These are phyloP conservation scores for Fraxinus paxiana DNA, from an alignment of 305 asterid genomes.

Conservation along the genomic window DNA sequence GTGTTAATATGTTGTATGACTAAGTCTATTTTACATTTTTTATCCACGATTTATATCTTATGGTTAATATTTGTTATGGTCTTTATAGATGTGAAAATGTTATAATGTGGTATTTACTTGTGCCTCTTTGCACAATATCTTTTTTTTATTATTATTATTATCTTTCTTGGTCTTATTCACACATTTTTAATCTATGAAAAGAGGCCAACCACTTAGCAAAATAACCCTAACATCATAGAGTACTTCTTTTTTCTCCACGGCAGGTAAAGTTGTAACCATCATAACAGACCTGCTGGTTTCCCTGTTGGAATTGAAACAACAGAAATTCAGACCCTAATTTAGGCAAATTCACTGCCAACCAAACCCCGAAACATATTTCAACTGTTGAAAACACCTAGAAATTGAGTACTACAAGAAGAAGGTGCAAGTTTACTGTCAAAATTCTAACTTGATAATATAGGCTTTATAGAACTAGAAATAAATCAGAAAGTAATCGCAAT, in stretches of 20 bases:
- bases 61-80: background rate
- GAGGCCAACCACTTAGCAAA: background rate
- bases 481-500: background rate
- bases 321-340: background rate
- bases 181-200: background rate
- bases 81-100: background rate
- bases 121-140: background rate
- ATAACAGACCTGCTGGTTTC: background rate
- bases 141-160: background rate
- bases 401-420: constrained; percentile 1
- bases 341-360: constrained; percentile 6
- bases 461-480: constrained; percentile 11
- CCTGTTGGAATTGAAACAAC: background rate
- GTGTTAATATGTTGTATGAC: background rate
- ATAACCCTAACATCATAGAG: background rate
- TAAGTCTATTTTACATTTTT: background rate
- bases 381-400: background rate
- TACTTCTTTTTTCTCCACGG: background rate
- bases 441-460: constrained; percentile 12
- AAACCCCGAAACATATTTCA: constrained; percentile 6
- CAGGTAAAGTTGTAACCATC: background rate
- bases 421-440: background rate
- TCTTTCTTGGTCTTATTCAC: background rate
- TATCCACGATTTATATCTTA: background rate
- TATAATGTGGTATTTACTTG: background rate